Evolutionary conservation across 129 eudicot species (phyloP), one percentile per base, ranked within the genome.

Genomic region (Tagetes patula): DNA sequence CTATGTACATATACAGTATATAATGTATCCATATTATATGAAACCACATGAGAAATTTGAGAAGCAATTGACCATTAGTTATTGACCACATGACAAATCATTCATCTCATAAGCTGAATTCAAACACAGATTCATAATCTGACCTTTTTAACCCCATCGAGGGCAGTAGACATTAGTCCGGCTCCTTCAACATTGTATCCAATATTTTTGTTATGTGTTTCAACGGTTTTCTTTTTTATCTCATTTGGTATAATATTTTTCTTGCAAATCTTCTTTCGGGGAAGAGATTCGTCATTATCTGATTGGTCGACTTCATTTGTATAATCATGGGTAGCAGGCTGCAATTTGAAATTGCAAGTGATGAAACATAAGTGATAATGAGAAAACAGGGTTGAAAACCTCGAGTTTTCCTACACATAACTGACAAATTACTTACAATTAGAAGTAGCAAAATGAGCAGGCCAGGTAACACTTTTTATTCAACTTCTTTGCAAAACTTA

Each of bases 71-170:
- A 34, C 64, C 38, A 46, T 7, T 72, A 58, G 59, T 1, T 14
- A 20, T 38, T 20, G 37, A 70, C 77, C 72, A 65, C 43, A 54
- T 3, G 8, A 55, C 50, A 67, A 14, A 46, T 12, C 42, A 34
- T 50, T n/a, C 45, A 50, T 71, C 37, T 72, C 67, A 54, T 33
- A 46, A 70, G 66, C 56, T 62, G 72, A 49, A 70, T 61, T 2
- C 14, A 47, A 6, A 32, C 8, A 5, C 47, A 5, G 5, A 45
- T 48, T 59, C n/a, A 65, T 66, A 10, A 61, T 47, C 38, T 52
- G 38, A 92, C 98, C 96, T 92, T 92, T 82, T 76, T 80, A 53
- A 80, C 76, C 73, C 65, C 83, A 63, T 53, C 68, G 40, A 80
- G 81, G 69, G 74, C 40, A 20, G 45, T 56, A 20, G 85, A 55